Percentiles rank a stretch among this genome's conserved stretches.
These are phyloP conservation scores for Phytophthora syringae DNA, from an alignment of 352 stramenopile genomes.

Conservation along the genomic window DNA sequence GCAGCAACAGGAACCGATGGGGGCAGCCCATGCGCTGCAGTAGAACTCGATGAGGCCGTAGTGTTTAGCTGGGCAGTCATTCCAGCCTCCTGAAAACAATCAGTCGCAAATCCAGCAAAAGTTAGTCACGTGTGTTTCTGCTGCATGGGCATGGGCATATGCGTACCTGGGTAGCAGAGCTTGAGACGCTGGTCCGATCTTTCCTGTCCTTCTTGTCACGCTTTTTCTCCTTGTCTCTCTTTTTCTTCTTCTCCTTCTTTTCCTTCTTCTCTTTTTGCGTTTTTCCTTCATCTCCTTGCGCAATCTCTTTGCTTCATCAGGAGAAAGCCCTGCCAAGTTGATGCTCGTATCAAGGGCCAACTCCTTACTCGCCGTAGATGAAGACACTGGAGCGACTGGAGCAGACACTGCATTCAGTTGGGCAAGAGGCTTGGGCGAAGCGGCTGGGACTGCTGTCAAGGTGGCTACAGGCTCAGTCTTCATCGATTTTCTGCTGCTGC, in stretches of 20 bases:
- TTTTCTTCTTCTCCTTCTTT: constrained; percentile 81
- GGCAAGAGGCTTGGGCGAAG: constrained; percentile 8
- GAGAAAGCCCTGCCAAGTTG: constrained; percentile 18
- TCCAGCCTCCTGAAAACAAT: constrained; percentile 23
- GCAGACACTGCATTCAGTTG: constrained; percentile 16
- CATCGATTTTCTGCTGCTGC: constrained; percentile 7
- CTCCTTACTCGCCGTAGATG: constrained; percentile 17
- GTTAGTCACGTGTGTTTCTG: neutral
- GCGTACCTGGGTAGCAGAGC: constrained; percentile 31
- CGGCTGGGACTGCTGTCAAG: neutral
- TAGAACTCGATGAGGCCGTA: neutral
- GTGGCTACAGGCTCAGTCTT: constrained; percentile 5
- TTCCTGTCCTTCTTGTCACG: constrained; percentile 65
- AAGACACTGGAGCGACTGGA: neutral
- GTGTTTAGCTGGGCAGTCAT: neutral
- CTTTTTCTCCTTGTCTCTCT: constrained; percentile 61
- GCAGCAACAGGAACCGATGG: constrained; percentile 8
- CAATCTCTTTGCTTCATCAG: constrained; percentile 37
- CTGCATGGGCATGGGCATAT: neutral
- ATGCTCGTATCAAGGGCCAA: constrained; percentile 4
- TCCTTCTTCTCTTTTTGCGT: constrained; percentile 75
- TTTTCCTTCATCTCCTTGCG: constrained; percentile 65
- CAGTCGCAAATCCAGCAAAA: constrained; percentile 1
- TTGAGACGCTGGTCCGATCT: constrained; percentile 44
- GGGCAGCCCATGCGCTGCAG: neutral